A percentile compares a stretch with the other conserved stretches of the same genome.
These are phyloP conservation scores for Phytophthora pini DNA, from an alignment of 352 stramenopile species.

Conservation along the genomic window DNA sequence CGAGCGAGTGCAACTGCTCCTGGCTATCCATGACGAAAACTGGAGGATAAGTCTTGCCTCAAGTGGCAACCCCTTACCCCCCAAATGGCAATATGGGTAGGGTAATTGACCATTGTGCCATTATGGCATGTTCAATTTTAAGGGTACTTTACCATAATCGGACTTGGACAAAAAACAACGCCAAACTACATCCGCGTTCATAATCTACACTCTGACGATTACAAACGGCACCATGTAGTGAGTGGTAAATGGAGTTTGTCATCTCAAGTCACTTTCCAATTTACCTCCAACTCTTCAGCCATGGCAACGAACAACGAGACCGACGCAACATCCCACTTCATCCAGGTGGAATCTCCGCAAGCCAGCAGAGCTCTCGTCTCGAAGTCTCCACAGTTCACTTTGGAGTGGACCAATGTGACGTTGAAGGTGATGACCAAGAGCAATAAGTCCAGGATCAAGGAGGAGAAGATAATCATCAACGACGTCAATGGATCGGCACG, in stretches of 20 bases:
- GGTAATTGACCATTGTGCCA: too few relatives aligned
- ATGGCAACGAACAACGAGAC: background rate
- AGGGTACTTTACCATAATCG: too few relatives aligned
- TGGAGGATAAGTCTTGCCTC: too few relatives aligned
- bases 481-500: constrained; percentile 48
- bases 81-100: too few relatives aligned
- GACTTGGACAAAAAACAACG: too few relatives aligned
- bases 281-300: background rate
- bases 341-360: constrained; percentile 4
- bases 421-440: constrained; percentile 2
- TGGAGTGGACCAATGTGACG: constrained; percentile 2
- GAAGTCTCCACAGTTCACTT: background rate
- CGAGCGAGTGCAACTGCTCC: constrained; percentile 89
- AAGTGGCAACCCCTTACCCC: too few relatives aligned
- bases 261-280: constrained; percentile 1
- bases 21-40: constrained; percentile 49
- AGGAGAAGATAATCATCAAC: constrained; percentile 54
- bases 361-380: background rate
- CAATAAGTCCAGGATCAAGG: constrained; percentile 21
- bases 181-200: too few relatives aligned
- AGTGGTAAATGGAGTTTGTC: too few relatives aligned
- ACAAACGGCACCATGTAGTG: background rate
- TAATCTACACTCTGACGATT: too few relatives aligned
- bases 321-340: background rate
- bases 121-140: too few relatives aligned